phyloP scores from a whole-genome alignment of 495 filamentous ascomycete genomes.

The Penicillium samsonianum region DNA sequence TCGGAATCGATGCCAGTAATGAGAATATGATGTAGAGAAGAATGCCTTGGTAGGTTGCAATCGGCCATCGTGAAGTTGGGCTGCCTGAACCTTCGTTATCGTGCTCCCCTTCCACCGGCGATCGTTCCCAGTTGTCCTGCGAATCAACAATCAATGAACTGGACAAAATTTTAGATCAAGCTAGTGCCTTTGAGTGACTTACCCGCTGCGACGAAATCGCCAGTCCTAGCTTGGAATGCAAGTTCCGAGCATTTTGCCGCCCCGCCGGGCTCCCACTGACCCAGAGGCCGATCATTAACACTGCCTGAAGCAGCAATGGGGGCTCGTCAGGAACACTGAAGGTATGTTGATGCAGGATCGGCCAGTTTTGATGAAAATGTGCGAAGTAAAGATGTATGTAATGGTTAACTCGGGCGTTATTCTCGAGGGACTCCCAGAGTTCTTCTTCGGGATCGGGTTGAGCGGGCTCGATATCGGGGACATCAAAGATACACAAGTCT shows the following conservation, averaged over 20 bases:
- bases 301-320: neutral
- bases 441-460: neutral
- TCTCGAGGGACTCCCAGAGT: neutral
- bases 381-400: neutral
- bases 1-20: conserved; percentile 5
- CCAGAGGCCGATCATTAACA: neutral
- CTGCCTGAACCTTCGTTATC: neutral
- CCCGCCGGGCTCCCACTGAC: neutral
- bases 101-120: neutral
- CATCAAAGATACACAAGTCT: neutral
- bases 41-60: conserved; percentile 25
- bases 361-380: neutral
- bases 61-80: conserved; percentile 15
- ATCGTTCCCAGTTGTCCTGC: neutral
- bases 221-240: neutral
- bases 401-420: neutral
- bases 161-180: neutral
- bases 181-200: neutral
- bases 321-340: neutral
- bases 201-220: neutral
- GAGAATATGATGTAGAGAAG: conserved; percentile 22
- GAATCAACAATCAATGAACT: neutral
- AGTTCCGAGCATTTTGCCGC: neutral
- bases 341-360: neutral
- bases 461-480: neutral